Conservation (phyloP, 2,329 filamentous ascomycete species). For the Penicillium paneum region DNA sequence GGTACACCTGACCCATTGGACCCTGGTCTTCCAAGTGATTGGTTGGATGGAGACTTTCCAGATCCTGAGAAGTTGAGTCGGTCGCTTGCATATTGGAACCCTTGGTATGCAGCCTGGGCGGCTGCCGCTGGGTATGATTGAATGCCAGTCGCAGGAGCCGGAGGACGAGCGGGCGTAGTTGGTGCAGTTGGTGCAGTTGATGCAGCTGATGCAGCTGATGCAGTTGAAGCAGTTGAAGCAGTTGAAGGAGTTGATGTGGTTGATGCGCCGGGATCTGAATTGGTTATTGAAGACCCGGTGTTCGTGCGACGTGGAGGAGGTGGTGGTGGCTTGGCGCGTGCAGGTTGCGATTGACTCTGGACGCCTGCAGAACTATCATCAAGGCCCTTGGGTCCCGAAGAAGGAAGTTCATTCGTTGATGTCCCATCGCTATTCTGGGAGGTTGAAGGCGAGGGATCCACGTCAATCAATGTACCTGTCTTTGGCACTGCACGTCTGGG, state of each 20-base stretch:
- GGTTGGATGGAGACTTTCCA: constrained; percentile 23
- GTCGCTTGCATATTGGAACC: constrained; percentile 33
- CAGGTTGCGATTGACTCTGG: constrained; percentile 6
- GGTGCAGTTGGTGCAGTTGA: constrained; percentile 6
- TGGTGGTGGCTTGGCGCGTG: constrained; percentile 28
- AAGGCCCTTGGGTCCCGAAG: constrained; percentile 1
- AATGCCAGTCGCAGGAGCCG: constrained; percentile 15
- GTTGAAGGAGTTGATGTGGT: constrained; percentile 5
- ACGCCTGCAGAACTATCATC: constrained; percentile 1
- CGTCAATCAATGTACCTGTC: constrained; percentile 17
- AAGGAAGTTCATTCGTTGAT: constrained; percentile 2
- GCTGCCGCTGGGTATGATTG: constrained; percentile 28
- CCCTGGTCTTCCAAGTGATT: constrained; percentile 9
- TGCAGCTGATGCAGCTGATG: constrained; percentile 6
- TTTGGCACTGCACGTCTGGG: constrained; percentile 30
- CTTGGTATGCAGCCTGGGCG: constrained; percentile 28
- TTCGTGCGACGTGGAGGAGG: constrained; percentile 34
- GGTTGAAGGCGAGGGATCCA: constrained; percentile 19
- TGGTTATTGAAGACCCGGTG: constrained; percentile 25
- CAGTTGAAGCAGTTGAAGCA: constrained; percentile 7
- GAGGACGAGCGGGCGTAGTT: constrained; percentile 2
- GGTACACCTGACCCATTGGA: constrained; percentile 15
- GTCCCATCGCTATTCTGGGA: constrained; percentile 28
- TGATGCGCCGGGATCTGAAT: constrained; percentile 5
- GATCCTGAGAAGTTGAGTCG: constrained; percentile 24